Evolutionary conservation across 768 basidiomycete genomes (phyloP).

Genomic region (Udeniomyces megalosporus): DNA sequence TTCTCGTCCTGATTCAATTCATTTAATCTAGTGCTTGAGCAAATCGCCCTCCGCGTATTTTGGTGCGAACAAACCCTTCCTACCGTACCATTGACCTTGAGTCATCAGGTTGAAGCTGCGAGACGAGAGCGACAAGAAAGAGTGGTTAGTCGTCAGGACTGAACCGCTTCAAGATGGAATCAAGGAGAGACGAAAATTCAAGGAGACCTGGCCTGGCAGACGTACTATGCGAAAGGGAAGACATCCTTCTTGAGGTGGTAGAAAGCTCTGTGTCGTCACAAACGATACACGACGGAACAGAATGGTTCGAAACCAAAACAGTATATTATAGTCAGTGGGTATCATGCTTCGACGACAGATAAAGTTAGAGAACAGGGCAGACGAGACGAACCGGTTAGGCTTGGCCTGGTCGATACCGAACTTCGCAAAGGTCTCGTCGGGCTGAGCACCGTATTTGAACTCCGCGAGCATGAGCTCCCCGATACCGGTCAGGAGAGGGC

Average conservation of each 20-base stretch:
- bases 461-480: slow-evolving; percentile 54
- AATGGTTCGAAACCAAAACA: too few relatives aligned
- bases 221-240: slow-evolving; percentile 14
- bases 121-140: too few relatives aligned
- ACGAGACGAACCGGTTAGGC: slow-evolving; percentile 42
- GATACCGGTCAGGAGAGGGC: slow-evolving; percentile 22
- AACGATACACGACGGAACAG: background rate
- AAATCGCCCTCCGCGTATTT: slow-evolving; percentile 44
- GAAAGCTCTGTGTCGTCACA: slow-evolving; percentile 40
- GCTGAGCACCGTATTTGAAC: slow-evolving; percentile 80
- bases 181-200: too few relatives aligned
- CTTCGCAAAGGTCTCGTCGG: slow-evolving; percentile 65
- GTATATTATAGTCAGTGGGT: background rate
- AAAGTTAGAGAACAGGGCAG: background rate
- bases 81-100: slow-evolving; percentile 15
- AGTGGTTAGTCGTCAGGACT: too few relatives aligned
- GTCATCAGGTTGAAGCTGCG: slow-evolving; percentile 13
- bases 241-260: slow-evolving; percentile 67
- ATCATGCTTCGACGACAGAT: too few relatives aligned
- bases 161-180: too few relatives aligned
- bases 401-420: slow-evolving; percentile 55
- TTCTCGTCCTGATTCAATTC: too few relatives aligned
- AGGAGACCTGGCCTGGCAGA: too few relatives aligned
- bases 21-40: background rate
- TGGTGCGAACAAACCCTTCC: slow-evolving; percentile 7